Conservation (phyloP, 2,329 filamentous ascomycete species). For the Pseudogymnoascus sp. region DNA sequence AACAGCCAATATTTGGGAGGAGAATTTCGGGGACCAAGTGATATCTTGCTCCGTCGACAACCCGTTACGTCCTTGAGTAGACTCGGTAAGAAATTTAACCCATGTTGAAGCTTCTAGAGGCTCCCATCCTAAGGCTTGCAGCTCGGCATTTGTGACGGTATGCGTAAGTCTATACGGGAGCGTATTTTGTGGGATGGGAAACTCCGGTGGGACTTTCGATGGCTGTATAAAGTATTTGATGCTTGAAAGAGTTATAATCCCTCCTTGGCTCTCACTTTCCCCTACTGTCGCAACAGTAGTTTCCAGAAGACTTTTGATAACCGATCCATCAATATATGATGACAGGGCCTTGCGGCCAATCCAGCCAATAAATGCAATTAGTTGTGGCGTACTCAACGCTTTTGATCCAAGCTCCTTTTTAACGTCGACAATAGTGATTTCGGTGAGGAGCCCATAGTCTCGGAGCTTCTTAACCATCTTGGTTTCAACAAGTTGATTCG, state of each 20-base stretch:
- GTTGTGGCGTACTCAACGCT: conserved; percentile 69
- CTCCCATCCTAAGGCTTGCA: conserved; percentile 79
- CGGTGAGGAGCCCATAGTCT: conserved; percentile 77
- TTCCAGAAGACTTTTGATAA: conserved; percentile 63
- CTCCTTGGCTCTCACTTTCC: conserved; percentile 50
- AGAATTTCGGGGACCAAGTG: conserved; percentile 63
- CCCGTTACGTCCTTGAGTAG: conserved; percentile 46
- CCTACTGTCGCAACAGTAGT: conserved; percentile 68
- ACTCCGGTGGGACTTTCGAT: conserved; percentile 69
- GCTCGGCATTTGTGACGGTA: conserved; percentile 53
- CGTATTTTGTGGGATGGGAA: conserved; percentile 73
- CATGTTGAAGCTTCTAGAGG: conserved; percentile 79
- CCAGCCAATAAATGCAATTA: conserved; percentile 80
- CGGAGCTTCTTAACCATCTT: conserved; percentile 72
- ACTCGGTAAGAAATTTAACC: conserved; percentile 72
- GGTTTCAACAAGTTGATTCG: conserved; percentile 64
- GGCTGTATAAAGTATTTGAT: conserved; percentile 69
- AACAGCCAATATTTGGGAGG: conserved; percentile 66
- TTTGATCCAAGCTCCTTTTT: conserved; percentile 73
- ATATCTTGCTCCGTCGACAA: conserved; percentile 59
- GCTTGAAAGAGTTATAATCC: conserved; percentile 67
- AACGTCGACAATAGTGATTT: conserved; percentile 82
- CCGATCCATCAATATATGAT: conserved; percentile 64
- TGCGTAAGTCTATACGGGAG: conserved; percentile 80
- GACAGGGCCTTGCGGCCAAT: conserved; percentile 60